A percentile compares a stretch with the other conserved stretches of the same genome.
Conservation (phyloP, 2,329 filamentous ascomycete species). For the Trichoderma koningiopsis region DNA sequence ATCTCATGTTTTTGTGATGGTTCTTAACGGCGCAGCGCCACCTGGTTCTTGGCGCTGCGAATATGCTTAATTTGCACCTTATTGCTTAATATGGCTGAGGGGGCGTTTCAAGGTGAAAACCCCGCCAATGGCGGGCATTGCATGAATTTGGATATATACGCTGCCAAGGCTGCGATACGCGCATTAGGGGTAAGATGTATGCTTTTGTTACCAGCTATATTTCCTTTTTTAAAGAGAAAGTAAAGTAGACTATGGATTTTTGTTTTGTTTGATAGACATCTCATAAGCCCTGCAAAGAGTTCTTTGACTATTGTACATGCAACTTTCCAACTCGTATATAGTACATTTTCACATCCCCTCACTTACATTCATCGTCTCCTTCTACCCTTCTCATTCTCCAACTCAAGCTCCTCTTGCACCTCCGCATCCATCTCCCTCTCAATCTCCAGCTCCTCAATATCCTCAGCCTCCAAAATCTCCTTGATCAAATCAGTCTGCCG, state of each 20-base stretch:
- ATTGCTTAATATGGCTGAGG: too few species aligned
- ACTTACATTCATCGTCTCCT: constrained; percentile 7
- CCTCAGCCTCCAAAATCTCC: constrained; percentile 44
- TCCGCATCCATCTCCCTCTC: constrained; percentile 39
- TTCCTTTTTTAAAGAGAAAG: too few species aligned
- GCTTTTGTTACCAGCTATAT: too few species aligned
- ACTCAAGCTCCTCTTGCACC: constrained; percentile 34
- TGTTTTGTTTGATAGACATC: not conserved
- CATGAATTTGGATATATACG: too few species aligned
- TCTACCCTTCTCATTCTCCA: not conserved
- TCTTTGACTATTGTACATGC: not conserved
- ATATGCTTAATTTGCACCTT: too few species aligned
- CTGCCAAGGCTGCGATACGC: too few species aligned
- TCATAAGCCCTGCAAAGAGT: not conserved
- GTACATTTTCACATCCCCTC: not conserved
- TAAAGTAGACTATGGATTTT: too few species aligned
- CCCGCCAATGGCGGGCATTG: too few species aligned
- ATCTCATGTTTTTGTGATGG: not conserved
- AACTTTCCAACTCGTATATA: not conserved
- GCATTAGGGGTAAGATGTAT: too few species aligned
- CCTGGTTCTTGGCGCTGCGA: too few species aligned
- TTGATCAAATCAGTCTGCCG: constrained; percentile 44
- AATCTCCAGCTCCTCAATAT: constrained; percentile 37
- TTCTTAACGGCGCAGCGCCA: not conserved
- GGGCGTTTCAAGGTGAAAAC: too few species aligned